These are phyloP conservation scores for Yamadazyma dushanensis DNA, from an alignment of 1,139 yeast genomes.

Conservation along the genomic window DNA sequence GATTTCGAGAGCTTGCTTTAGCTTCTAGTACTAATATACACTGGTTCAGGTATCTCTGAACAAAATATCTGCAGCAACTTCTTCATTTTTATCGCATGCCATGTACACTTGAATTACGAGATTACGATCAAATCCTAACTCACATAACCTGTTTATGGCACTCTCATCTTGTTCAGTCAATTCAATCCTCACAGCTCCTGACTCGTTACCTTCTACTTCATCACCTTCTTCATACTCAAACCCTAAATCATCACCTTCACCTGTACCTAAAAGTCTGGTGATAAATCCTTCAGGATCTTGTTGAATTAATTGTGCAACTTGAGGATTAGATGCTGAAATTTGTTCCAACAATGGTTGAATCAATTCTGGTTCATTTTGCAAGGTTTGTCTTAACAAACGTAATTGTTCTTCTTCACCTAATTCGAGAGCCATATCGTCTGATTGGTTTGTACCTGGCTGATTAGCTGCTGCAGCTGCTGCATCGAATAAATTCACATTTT, in stretches of 20 bases:
- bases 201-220: constrained; percentile 25
- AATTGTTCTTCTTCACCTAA: constrained; percentile 53
- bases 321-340: constrained; percentile 82
- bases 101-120: constrained; percentile 91
- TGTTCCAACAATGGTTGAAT: constrained; percentile 83
- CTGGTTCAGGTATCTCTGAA: constrained; percentile 45
- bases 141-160: constrained; percentile 86
- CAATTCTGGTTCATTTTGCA: constrained; percentile 86
- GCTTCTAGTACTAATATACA: constrained; percentile 12
- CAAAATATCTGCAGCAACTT: constrained; percentile 89
- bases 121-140: constrained; percentile 86
- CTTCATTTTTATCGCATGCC: constrained; percentile 98
- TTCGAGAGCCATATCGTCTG: constrained; percentile 19
- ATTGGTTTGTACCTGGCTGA: constrained; percentile 24
- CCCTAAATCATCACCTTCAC: constrained; percentile 46
- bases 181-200: constrained; percentile 53
- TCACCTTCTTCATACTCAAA: constrained; percentile 37
- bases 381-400: constrained; percentile 71
- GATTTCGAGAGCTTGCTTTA: not conserved
- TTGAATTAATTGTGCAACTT: constrained; percentile 77
- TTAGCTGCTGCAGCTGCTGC: constrained; percentile 50
- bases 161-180: constrained; percentile 83
- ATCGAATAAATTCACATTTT: constrained; percentile 60
- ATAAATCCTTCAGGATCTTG: constrained; percentile 86
- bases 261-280: constrained; percentile 65